A percentile compares a stretch with the other conserved stretches of the same genome.
Conservation (phyloP, 192 early-diverging fungal species). For the Physocladia obscura region DNA sequence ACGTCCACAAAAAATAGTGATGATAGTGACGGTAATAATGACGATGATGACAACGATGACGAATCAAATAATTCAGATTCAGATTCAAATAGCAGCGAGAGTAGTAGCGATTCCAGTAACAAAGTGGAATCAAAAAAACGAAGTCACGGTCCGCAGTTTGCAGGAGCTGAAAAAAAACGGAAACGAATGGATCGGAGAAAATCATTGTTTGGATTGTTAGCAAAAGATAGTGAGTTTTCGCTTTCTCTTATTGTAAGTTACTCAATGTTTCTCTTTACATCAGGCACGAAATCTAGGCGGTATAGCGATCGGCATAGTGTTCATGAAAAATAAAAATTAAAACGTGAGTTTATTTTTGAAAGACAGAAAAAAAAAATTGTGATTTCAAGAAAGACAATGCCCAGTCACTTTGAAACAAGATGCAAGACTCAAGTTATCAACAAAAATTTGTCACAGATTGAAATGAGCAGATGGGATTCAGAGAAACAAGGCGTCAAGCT, state of each 20-base stretch:
- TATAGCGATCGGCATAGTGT: not conserved
- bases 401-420: no score
- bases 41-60: not conserved
- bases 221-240: not conserved
- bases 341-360: no score
- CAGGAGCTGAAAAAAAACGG: not conserved
- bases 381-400: no score
- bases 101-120: not conserved
- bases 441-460: no score
- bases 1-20: not conserved
- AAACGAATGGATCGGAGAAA: not conserved
- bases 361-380: no score
- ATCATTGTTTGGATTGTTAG: constrained; percentile 2
- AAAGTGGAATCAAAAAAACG: no score
- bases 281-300: not conserved
- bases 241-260: not conserved
- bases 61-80: no score
- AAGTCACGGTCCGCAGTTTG: constrained; percentile 8
- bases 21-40: not conserved
- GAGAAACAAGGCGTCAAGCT: no score
- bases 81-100: no score
- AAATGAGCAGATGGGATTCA: no score
- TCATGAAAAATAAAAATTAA: not conserved
- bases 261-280: not conserved
- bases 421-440: no score